Conservation (phyloP, 495 filamentous ascomycete genomes). For the Trichoderma orchidacearum region DNA sequence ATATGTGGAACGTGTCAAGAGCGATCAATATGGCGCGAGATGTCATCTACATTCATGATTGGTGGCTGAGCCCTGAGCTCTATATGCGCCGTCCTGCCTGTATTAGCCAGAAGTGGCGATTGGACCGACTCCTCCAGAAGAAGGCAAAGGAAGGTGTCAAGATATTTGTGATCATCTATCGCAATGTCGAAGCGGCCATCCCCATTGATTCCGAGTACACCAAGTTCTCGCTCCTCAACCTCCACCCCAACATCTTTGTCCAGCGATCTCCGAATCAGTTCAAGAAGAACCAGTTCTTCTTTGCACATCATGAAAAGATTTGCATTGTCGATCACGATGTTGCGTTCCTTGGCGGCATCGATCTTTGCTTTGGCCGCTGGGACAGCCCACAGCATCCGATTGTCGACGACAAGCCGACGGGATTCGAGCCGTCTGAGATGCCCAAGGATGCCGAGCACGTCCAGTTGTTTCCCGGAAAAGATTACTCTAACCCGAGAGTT, state of each 20-base stretch:
- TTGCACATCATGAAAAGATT: slow-evolving; percentile 96
- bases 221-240: slow-evolving; percentile 90
- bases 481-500: slow-evolving; percentile 94
- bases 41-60: slow-evolving; percentile 98
- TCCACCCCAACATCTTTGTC: slow-evolving; percentile 93
- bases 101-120: slow-evolving; percentile 96
- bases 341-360: slow-evolving; percentile 91
- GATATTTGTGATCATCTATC: slow-evolving; percentile 95
- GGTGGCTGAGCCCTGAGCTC: slow-evolving; percentile 95
- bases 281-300: slow-evolving; percentile 99
- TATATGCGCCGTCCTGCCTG: slow-evolving; percentile 92
- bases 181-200: slow-evolving; percentile 94
- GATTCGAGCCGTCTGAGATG: slow-evolving; percentile 64
- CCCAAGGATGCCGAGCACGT: slow-evolving; percentile 88
- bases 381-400: slow-evolving; percentile 88
- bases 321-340: slow-evolving; percentile 92
- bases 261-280: slow-evolving; percentile 95
- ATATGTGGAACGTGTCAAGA: slow-evolving; percentile 98
- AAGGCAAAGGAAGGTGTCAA: slow-evolving; percentile 95
- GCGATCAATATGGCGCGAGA: slow-evolving; percentile 97
- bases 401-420: slow-evolving; percentile 86
- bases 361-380: slow-evolving; percentile 96
- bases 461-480: slow-evolving; percentile 95
- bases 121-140: slow-evolving; percentile 85
- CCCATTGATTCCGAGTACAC: slow-evolving; percentile 99